phyloP scores from a whole-genome alignment of 441 rosid genomes.

The Gossypium trilobum region DNA sequence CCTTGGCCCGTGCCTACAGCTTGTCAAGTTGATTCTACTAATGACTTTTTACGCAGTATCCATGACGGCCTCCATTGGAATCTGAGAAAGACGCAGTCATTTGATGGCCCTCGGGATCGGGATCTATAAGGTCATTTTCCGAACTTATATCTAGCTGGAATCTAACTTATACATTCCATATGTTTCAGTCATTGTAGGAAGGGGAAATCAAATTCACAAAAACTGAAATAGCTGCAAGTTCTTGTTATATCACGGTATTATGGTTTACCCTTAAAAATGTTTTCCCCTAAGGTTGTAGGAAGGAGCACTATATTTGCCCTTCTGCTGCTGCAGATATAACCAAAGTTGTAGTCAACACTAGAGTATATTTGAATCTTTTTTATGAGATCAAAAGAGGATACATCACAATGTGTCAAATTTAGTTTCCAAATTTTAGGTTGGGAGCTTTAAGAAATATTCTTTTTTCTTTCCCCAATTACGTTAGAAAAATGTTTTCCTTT shows the following conservation, averaged over 20 bases:
- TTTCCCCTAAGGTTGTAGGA: not conserved
- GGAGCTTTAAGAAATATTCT: not conserved
- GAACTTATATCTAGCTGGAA: not conserved
- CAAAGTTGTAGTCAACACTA: not conserved
- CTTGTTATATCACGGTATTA: not conserved
- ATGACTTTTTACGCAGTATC: conserved; percentile 79
- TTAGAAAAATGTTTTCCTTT: no score
- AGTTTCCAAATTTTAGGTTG: not conserved
- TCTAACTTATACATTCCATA: not conserved
- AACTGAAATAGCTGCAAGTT: not conserved
- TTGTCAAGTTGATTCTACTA: conserved; percentile 72
- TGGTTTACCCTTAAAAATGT: not conserved
- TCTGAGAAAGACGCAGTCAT: conserved; percentile 67
- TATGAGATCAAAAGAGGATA: not conserved
- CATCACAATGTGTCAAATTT: no score
- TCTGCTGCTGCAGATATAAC: not conserved
- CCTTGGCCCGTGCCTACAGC: conserved; percentile 98
- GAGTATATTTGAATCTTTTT: not conserved
- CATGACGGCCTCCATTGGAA: conserved; percentile 98
- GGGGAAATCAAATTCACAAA: not conserved
- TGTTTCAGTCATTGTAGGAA: not conserved
- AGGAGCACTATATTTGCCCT: not conserved
- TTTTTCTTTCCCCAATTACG: no score
- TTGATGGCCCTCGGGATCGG: conserved; percentile 60
- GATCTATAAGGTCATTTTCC: conserved; percentile 23